phyloP scores from a whole-genome alignment of 495 filamentous ascomycete genomes.

The Bathelium albidoporum region DNA sequence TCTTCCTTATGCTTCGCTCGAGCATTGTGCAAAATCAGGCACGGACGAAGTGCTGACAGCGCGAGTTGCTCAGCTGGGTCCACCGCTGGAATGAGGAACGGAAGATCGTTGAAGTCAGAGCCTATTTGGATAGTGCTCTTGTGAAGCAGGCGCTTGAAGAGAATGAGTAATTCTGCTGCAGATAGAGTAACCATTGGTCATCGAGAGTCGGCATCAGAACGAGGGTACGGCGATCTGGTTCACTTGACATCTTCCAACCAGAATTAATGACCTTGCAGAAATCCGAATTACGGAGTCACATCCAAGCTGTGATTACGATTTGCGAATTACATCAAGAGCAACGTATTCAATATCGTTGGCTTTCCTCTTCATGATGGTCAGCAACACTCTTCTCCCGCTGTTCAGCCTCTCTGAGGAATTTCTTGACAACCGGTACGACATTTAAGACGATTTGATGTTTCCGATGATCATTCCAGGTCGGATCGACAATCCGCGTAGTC shows the following conservation, averaged over 20 bases:
- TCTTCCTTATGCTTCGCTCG: no score
- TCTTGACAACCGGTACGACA: not conserved
- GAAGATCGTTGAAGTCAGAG: conserved; percentile 8
- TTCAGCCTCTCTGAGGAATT: not conserved
- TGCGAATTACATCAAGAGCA: no score
- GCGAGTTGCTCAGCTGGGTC: not conserved
- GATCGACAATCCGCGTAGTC: not conserved
- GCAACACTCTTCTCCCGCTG: not conserved
- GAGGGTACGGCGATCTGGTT: no score
- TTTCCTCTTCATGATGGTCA: not conserved
- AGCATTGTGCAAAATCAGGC: no score
- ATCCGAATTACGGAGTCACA: no score
- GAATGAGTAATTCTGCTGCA: conserved; percentile 5
- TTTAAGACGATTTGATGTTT: not conserved
- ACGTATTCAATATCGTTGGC: not conserved
- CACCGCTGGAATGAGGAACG: conserved; percentile 6
- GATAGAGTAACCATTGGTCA: no score
- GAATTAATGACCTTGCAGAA: no score
- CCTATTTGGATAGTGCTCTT: conserved; percentile 8
- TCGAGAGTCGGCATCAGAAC: no score
- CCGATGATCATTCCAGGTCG: not conserved
- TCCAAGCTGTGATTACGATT: no score
- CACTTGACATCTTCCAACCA: no score
- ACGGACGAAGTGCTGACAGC: not conserved
- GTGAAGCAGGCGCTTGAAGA: conserved; percentile 11